Base-by-base conservation (phyloP, 345 rosid genomes). In the Citrus unshiu region DNA sequence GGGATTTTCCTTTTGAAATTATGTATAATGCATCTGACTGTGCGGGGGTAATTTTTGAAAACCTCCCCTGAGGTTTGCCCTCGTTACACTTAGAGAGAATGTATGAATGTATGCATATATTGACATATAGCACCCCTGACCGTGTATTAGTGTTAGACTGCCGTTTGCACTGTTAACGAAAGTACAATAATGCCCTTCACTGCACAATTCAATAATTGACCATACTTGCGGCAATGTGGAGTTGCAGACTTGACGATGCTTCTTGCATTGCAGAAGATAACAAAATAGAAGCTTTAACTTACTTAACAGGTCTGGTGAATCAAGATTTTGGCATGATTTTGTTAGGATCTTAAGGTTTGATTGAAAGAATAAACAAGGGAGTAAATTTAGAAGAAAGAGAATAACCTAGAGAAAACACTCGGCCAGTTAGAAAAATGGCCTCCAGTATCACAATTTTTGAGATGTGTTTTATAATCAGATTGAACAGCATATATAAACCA, bases 401-500 rank as follows among this genome's bases (percentile, higher is more conserved):
- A 18, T 13, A 24, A 93, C 97, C 93, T 90, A 90, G 93, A 32
- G 34, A 93, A 78, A 93, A 93, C 77, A 93, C 97, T 7, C 93
- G 95, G 80, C 97, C 95, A 93, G 83, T 93, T 92, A 58, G 93
- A 90, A 57, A 93, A 93, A 80, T 93, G 97, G 73, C 97, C 97
- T 77, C 97, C 79, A 32, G 1, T 35, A 35, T 6, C 37, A 35
- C 7, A 35, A 35, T 0, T 5, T 5, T 35, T 35, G 0, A 35
- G 1, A 35, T 35, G 95, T 93, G 97, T 93, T 77, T 93, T 91
- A 84, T 89, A 93, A 85, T 93, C 95, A 32, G 95, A 93, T 79
- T 93, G 97, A 75, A 93, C 95, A 62, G 93, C 97, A 64, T 93
- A 93, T 2, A 73, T 91, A 93, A 16, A 93, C 93, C 76, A 91